Base-by-base conservation (phyloP, 2,329 filamentous ascomycete species). In the Aaosphaeria arxii region DNA sequence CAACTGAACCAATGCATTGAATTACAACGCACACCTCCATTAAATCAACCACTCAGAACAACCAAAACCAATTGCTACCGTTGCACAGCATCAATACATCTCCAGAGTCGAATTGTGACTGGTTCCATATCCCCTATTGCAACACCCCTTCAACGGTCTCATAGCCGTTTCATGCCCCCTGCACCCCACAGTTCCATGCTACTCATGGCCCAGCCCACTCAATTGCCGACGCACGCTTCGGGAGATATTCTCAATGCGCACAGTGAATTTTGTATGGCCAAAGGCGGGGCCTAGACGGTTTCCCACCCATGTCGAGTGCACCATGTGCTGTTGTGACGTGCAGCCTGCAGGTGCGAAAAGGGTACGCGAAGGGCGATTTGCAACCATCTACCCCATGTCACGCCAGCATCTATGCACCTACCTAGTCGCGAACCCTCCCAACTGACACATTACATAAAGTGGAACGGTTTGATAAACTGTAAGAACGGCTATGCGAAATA, bases 141-240 rank as follows among this genome's bases (percentile, higher is more conserved):
- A n/a, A 47, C 43, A 28, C 46, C 32, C 33, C 33, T 24, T 36
- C 33, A 11, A 17, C 11, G 38, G 50, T 53, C 47, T 53, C 50
- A 53, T 11, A 13, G 39, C 17, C 28, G 50, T 53, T 53, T 53
- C 50, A 51, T 11, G n/a, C 13, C 30, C 42, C 39, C 43, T 49
- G 50, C 50, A 53, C 47, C 50, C 50, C 50, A 36, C 47, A 50
- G 39, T 42, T 28, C 29, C 3, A 13, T 24, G 33, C 35, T 40
- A 5, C 44, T 11, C 44, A 17, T 45, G 33, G 32, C 13, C n/a
- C 9, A 7, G 35, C 30, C 46, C 31, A 43, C 31, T 33, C 13
- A 43, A 48, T 7, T 45, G 33, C 49, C 45, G 30, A 36, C 33
- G 33, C 33, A 36, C 33, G n/a, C n/a, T 9, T 36, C 33, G 9